A percentile compares a stretch with the other conserved stretches of the same genome.
Conservation (phyloP, 257 asterid genomes). For the Jacaranda copaia region DNA sequence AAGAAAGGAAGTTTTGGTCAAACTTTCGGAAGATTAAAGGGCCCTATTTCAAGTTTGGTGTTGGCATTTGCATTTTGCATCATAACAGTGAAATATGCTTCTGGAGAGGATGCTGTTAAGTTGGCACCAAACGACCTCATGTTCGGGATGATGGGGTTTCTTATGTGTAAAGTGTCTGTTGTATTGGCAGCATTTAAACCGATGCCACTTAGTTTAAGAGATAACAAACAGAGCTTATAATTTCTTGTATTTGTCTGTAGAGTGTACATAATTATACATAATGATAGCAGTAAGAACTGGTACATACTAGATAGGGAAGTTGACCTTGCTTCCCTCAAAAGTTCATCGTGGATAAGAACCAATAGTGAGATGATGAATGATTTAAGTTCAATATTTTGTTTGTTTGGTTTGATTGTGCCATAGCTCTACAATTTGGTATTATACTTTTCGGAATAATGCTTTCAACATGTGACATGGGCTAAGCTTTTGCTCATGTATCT, state of each 20-base stretch:
- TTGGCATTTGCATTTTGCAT: constrained; percentile 56
- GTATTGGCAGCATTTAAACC: constrained; percentile 82
- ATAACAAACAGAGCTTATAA: constrained; percentile 37
- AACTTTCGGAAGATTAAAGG: constrained; percentile 48
- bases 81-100: constrained; percentile 47
- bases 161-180: constrained; percentile 77
- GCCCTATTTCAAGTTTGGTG: constrained; percentile 46
- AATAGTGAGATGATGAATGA: no score
- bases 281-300: background rate
- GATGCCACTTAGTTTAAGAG: constrained; percentile 44
- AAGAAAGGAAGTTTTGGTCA: constrained; percentile 34
- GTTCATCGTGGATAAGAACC: no score
- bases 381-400: no score
- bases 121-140: constrained; percentile 67
- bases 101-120: constrained; percentile 56
- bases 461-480: no score
- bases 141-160: constrained; percentile 81
- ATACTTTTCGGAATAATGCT: no score
- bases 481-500: no score
- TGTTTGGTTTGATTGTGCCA: no score
- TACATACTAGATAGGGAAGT: background rate
- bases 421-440: no score
- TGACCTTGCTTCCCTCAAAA: background rate
- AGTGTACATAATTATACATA: constrained; percentile 12
- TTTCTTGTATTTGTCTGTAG: constrained; percentile 25